Evolutionary conservation across 2,329 filamentous ascomycete species (phyloP), one percentile per base, ranked within the genome.

Genomic region (Thelonectria blattea): DNA sequence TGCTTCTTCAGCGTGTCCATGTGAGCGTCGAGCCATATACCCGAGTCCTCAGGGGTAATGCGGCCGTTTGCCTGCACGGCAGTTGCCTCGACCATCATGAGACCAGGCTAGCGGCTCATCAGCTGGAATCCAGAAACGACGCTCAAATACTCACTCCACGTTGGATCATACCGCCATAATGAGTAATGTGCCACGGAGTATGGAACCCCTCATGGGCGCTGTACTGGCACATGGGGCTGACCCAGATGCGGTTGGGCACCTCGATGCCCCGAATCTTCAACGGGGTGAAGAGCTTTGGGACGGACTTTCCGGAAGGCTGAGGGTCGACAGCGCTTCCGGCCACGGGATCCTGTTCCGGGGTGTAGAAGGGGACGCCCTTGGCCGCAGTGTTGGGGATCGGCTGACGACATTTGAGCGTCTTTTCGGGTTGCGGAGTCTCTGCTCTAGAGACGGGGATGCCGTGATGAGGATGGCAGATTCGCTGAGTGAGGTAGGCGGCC

Each of bases 101-200:
- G 75, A 0, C 89, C 90, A 0, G 91, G 71, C 72, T 73, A 10
- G 1, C 14, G 37, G 66, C 18, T 63, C 56, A 46, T 3, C 27
- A 18, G 12, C n/a, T 20, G 24, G 12, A 84, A 14, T 15, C n/a
- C 10, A 32, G 37, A 2, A 15, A 7, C 41, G n/a, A 12, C 9
- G 9, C 14, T 1, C 10, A 20, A 4, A 18, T 18, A 62, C 67
- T 67, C 66, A 75, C 87, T 0, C 90, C 90, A 3, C 90, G 86
- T 67, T 87, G 83, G 24, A 88, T 79, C 65, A 93, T 91, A 18
- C 89, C 88, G 17, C 91, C 90, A 30, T 92, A 79, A 67, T 93
- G 91, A 2, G 90, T 85, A 37, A 89, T 74, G 72, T 93, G 90
- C 89, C 89, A 93, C 61, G 84, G 77, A 0, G 87, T 91, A 64